A percentile compares a stretch with the other conserved stretches of the same genome.
These are phyloP conservation scores for Ottelia alismoides DNA, from an alignment of 106 monocot species.

Conservation along the genomic window DNA sequence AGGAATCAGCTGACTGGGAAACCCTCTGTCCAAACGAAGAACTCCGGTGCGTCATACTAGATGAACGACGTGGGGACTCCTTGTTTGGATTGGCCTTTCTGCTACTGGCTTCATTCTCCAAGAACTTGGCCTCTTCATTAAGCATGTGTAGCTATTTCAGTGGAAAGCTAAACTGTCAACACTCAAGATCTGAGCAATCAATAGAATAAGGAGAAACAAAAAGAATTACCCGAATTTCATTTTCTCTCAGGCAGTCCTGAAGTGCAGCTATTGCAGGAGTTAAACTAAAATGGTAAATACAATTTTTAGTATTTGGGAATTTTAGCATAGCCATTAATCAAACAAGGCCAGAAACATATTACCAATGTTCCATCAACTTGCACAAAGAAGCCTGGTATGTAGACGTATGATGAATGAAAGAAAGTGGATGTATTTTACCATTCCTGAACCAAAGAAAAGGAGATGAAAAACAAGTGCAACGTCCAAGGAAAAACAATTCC, in stretches of 20 bases:
- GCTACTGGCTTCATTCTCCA: slow-evolving; percentile 17
- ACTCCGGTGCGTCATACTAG: too few relatives aligned
- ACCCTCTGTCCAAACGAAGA: too few relatives aligned
- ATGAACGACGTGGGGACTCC: too few relatives aligned
- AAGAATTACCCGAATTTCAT: slow-evolving; percentile 62
- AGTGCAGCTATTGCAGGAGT: slow-evolving; percentile 66
- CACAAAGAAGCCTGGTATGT: slow-evolving; percentile 92
- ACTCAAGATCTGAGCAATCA: neutral
- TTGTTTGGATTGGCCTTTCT: too few relatives aligned
- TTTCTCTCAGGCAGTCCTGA: slow-evolving; percentile 61
- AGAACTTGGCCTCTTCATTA: slow-evolving; percentile 21
- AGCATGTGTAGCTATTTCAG: slow-evolving; percentile 19
- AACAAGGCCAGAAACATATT: slow-evolving; percentile 2
- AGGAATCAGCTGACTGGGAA: too few relatives aligned
- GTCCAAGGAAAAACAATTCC: neutral
- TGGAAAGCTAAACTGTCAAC: too few relatives aligned
- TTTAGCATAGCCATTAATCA: slow-evolving; percentile 9
- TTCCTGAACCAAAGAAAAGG: slow-evolving; percentile 28
- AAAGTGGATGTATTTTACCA: slow-evolving; percentile 83
- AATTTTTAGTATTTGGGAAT: too few relatives aligned
- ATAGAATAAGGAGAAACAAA: neutral
- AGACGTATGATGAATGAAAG: slow-evolving; percentile 82
- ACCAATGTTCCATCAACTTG: slow-evolving; percentile 97
- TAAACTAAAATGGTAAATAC: too few relatives aligned
- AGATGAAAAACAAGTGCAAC: slow-evolving; percentile 1